phyloP scores from a whole-genome alignment of 2,329 filamentous ascomycete species.

The Xylaria sp. region DNA sequence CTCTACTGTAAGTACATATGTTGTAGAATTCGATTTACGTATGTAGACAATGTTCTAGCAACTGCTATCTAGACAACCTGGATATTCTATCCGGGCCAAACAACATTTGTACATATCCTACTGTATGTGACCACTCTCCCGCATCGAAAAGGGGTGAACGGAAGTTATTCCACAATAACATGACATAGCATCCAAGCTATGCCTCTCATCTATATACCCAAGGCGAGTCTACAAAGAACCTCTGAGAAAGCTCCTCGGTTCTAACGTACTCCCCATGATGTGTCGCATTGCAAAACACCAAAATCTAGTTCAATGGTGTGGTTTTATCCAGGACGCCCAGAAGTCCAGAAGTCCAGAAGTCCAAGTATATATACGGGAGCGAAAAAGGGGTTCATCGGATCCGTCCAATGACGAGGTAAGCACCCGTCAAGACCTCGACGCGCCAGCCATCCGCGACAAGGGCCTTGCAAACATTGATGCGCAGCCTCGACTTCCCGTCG shows the following conservation, averaged over 20 bases:
- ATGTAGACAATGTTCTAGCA: neutral
- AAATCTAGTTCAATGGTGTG: neutral
- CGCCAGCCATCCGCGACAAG: slow-evolving; percentile 85
- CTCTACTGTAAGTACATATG: no score
- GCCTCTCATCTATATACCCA: neutral
- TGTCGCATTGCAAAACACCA: neutral
- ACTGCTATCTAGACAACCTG: neutral
- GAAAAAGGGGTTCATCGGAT: slow-evolving; percentile 40
- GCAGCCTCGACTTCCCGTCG: slow-evolving; percentile 78
- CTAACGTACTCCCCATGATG: neutral
- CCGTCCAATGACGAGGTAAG: slow-evolving; percentile 74
- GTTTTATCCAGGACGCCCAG: neutral
- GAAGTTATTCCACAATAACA: neutral
- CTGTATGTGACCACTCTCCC: neutral
- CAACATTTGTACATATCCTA: neutral
- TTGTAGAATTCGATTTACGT: neutral
- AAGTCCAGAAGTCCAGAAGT: neutral
- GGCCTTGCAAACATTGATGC: slow-evolving; percentile 81
- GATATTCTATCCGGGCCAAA: neutral
- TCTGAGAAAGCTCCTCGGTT: neutral
- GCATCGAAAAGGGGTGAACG: neutral
- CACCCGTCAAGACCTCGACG: slow-evolving; percentile 76
- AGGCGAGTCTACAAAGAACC: neutral
- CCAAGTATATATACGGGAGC: neutral
- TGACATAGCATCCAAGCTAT: neutral